Base-by-base conservation (phyloP, 208 protist genomes). In the Endotrypanum monterogeii region DNA sequence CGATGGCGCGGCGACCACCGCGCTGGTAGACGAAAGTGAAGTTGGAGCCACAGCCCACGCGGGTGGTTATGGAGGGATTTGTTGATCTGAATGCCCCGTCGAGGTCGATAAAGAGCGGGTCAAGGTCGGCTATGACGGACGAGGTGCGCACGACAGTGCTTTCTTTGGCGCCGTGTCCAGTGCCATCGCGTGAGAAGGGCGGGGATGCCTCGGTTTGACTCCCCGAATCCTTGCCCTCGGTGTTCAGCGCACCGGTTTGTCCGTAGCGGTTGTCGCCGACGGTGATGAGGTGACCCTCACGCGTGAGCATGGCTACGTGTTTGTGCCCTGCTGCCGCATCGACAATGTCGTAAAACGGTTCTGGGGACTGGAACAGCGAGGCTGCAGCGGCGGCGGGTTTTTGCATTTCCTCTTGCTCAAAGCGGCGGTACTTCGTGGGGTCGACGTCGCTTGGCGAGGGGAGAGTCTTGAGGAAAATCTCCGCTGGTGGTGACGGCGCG, bases 381-480 rank as follows among this genome's bases (percentile, higher is more conserved):
- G 61, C 61, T 0, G 51, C 32, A 46, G 56, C 35, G 14, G 56
- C 12, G 39, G 18, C 28, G 28, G 16, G 62, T 66, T 62, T 50
- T 48, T 23, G 58, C 41, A 60, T 67, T 55, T 90, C 88, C 67
- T 94, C 89, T 14, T 69, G 67, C 67, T 94, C 71, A 81, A 94
- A 94, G 5, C 89, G 86, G 6, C 14, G 46, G 73, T 88, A 92
- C 76, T 91, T 91, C 8, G 30, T 60, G 7, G 78, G 48, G 74
- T 94, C 81, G 7, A 86, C 77, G 55, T 94, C 87, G 12, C 37
- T 37, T 6, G 90, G 90, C 20, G 90, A 86, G n/a, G 90, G 90
- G 30, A 94, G 87, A 1, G 80, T 85, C 65, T 91, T 94, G 54
- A 94, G 80, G 70, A 94, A 91, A 35, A 94, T 79, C 67, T 94